Evolutionary conservation across 768 basidiomycete species (phyloP).

Genomic region (Boletus rex-veris): DNA sequence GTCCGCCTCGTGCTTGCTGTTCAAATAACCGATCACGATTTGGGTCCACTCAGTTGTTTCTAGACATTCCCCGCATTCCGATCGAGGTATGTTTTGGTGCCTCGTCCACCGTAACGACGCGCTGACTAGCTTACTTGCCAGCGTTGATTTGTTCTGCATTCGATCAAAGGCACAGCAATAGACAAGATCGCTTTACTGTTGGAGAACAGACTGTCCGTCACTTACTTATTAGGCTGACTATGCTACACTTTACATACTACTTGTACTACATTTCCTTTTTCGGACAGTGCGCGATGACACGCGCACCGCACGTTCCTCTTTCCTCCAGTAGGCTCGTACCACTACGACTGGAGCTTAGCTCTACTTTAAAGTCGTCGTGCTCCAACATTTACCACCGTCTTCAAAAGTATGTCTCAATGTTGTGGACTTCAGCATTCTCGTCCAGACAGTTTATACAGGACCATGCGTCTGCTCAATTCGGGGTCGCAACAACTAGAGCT

Average conservation of each 20-base stretch:
- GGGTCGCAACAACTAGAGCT: constrained; percentile 14
- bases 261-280: no score
- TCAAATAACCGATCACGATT: no score
- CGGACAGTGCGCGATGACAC: no score
- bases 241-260: no score
- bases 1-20: background rate
- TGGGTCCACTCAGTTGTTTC: background rate
- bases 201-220: no score
- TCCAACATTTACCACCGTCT: background rate
- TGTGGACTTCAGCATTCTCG: background rate
- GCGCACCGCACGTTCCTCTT: no score
- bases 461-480: constrained; percentile 25
- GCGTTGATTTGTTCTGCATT: background rate
- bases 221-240: no score
- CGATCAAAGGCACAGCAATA: background rate
- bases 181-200: background rate
- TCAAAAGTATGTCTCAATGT: constrained; percentile 2
- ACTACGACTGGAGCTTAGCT: no score
- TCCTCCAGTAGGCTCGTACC: no score
- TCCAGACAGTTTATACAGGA: constrained; percentile 3
- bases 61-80: background rate
- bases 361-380: no score
- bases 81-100: background rate
- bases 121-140: background rate
- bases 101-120: background rate